Base-by-base conservation (phyloP, 83 land plant genomes). In the Diphasiastrum complanatum region DNA sequence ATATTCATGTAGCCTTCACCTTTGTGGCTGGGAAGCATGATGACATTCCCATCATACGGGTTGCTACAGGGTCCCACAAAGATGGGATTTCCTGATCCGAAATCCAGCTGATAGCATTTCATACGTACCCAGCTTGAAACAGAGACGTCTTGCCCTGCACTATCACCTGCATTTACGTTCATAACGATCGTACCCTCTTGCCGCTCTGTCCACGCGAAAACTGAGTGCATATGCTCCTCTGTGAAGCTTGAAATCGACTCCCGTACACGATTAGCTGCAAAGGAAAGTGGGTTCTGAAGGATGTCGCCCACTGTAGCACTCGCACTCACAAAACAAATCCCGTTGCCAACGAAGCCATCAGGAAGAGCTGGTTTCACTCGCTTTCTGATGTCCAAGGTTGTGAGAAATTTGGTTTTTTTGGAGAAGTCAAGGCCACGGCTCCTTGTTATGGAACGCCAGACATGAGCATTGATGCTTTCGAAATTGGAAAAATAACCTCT, bases 51-150 rank as follows among this genome's bases (percentile, higher is more conserved):
- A 2, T 54, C 58, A 54, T 5, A 54, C 11, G 58, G 58, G 33
- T 54, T 30, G 58, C 33, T 54, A 33, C 58, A 33, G 1, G 58
- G 58, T 2, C 58, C 33, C 19, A 16, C 30, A 24, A 54, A 54
- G 14, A 54, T 31, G 33, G 66, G 66, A 11, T 51, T 23, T 10
- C 66, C 66, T 56, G 56, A 64, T 31, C 66, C 66, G 59, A 64
- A 64, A 56, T 64, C 66, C 25, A 33, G 25, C 2, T 32, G 43
- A 14, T 64, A 32, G 24, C 47, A 51, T 18, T 53, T 53, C 6
- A 64, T 1, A 28, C 58, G 29, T 25, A 28, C 29, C 66, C 66
- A 64, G 5, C 35, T 33, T 14, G 66, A 30, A 20, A 64, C 38
- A 53, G 57, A 53, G 4, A 30, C 33, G 30, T 30, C 33, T 11